Evolutionary conservation across 2,329 filamentous ascomycete species (phyloP).

Genomic region (Pochonia chlamydosporia): DNA sequence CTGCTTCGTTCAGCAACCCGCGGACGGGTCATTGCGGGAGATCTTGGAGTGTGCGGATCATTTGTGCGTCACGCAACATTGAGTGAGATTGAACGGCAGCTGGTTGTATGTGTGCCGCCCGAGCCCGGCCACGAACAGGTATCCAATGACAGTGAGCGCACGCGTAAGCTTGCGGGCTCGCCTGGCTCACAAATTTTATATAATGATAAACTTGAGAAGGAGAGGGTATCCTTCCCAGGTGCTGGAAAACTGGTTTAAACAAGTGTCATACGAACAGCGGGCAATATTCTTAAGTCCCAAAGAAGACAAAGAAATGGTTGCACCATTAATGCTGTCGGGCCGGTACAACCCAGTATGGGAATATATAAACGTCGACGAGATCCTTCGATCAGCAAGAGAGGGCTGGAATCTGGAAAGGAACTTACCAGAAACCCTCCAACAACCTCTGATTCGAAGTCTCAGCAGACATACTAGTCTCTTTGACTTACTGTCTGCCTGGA

Average conservation of each 20-base stretch:
- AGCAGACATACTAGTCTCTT: not conserved
- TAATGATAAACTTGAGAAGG: not conserved
- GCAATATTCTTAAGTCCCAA: not conserved
- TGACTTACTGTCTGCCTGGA: not conserved
- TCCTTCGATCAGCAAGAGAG: not conserved
- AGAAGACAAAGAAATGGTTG: not conserved
- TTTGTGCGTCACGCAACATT: no score
- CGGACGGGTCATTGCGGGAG: no score
- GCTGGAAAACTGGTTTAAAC: not conserved
- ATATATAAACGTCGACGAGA: not conserved
- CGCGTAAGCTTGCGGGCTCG: no score
- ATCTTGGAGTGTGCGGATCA: no score
- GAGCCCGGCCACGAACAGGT: no score
- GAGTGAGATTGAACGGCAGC: no score
- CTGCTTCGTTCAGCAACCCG: no score
- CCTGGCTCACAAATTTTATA: no score
- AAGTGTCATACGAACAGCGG: not conserved
- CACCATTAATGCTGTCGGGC: not conserved
- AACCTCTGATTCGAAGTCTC: not conserved
- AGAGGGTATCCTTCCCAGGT: not conserved
- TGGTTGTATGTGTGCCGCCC: no score
- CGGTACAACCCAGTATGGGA: not conserved
- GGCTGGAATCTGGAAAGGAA: not conserved
- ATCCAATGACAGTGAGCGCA: no score
- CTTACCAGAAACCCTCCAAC: not conserved